phyloP scores from a whole-genome alignment of 345 rosid species.

The Gossypium mustelinum region DNA sequence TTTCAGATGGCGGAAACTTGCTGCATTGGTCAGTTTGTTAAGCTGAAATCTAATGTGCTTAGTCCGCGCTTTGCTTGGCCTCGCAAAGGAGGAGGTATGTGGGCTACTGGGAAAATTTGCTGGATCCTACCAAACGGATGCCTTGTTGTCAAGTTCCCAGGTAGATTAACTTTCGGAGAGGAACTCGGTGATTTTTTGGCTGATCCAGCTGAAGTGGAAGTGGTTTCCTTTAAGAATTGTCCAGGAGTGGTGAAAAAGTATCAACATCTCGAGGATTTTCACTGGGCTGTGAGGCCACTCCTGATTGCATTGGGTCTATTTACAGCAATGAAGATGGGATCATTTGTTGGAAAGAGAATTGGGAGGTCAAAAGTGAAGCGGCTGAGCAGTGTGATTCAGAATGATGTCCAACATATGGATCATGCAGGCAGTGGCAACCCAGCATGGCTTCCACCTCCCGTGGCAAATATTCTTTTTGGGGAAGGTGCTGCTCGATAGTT shows the following conservation, averaged over 20 bases:
- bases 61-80: constrained; percentile 90
- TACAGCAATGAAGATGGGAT: constrained; percentile 61
- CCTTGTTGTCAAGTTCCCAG: constrained; percentile 73
- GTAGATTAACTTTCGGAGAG: constrained; percentile 55
- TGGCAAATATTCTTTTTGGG: constrained; percentile 41
- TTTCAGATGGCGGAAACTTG: constrained; percentile 83
- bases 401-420: constrained; percentile 24
- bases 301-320: constrained; percentile 63
- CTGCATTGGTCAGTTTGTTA: constrained; percentile 72
- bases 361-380: constrained; percentile 43
- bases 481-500: constrained; percentile 25
- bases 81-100: constrained; percentile 44
- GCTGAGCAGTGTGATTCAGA: constrained; percentile 16
- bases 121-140: constrained; percentile 74
- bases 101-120: constrained; percentile 84
- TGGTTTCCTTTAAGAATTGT: constrained; percentile 55
- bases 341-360: constrained; percentile 44
- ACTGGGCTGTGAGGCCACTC: constrained; percentile 89
- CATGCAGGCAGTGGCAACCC: constrained; percentile 20
- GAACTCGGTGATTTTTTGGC: constrained; percentile 53
- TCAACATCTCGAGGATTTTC: constrained; percentile 90
- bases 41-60: constrained; percentile 53
- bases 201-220: constrained; percentile 86
- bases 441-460: constrained; percentile 50
- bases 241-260: constrained; percentile 62